These are phyloP conservation scores for Capsicum chinense DNA, from an alignment of 257 asterid species.

Conservation along the genomic window DNA sequence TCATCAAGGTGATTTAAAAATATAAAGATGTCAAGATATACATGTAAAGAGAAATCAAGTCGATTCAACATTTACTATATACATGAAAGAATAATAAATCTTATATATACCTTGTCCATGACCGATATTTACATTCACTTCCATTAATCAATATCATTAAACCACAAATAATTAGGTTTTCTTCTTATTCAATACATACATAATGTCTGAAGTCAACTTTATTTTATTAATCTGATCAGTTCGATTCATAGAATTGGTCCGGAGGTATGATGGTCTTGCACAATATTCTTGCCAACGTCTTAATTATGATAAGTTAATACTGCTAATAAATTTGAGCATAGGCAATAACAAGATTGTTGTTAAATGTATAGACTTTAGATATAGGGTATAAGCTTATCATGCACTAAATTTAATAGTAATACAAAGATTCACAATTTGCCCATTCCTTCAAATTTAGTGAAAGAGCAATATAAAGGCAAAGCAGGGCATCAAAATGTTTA, in stretches of 20 bases:
- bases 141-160: background rate
- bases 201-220: background rate
- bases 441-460: background rate
- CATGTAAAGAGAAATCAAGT: no score
- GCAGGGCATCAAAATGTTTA: conserved; percentile 17
- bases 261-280: background rate
- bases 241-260: background rate
- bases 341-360: background rate
- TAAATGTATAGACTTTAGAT: background rate
- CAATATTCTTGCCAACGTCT: background rate
- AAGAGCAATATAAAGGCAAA: conserved; percentile 17
- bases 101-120: background rate
- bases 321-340: background rate
- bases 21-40: no score
- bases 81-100: background rate
- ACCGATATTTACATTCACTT: background rate
- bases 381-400: background rate
- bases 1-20: no score
- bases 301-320: no score
- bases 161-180: background rate
- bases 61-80: background rate
- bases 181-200: background rate
- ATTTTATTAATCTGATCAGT: background rate
- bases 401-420: background rate
- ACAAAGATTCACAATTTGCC: background rate